phyloP scores from a whole-genome alignment of 2,329 filamentous ascomycete genomes.

The Gaeumannomyces sp. region DNA sequence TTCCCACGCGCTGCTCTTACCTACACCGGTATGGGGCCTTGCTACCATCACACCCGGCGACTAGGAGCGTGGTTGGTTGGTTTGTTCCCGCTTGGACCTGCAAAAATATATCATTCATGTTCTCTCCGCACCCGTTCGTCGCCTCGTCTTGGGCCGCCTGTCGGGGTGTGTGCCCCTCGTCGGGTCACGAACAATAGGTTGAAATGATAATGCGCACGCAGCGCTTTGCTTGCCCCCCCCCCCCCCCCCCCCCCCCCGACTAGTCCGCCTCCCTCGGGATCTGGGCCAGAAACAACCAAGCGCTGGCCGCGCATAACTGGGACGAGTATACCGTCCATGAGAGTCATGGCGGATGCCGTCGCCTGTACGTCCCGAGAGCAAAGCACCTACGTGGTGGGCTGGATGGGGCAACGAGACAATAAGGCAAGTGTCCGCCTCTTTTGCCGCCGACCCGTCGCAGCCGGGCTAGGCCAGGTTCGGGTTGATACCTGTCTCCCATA shows the following conservation, averaged over 20 bases:
- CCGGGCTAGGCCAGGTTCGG: background rate
- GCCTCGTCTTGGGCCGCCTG: background rate
- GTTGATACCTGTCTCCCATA: background rate
- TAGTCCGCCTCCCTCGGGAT: background rate
- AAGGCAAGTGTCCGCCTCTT: background rate
- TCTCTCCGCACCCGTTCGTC: background rate
- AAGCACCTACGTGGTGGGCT: background rate
- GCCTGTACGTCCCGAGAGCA: background rate
- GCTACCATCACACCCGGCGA: background rate
- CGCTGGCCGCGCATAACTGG: background rate
- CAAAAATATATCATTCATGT: background rate
- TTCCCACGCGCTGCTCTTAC: background rate
- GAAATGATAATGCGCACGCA: background rate
- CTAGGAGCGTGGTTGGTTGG: background rate
- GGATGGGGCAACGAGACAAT: background rate
- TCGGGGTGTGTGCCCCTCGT: background rate
- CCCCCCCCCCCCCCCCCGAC: no score
- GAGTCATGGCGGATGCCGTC: background rate
- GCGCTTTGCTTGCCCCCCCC: no score
- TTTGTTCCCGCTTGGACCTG: background rate
- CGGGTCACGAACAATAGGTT: no score
- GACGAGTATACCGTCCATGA: background rate
- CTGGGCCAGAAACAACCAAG: background rate
- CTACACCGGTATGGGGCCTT: background rate
- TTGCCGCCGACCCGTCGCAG: background rate